Percentiles rank a stretch among this genome's conserved stretches.
phyloP scores from a whole-genome alignment of 768 basidiomycete species.

The Tephrocybe sp. region DNA sequence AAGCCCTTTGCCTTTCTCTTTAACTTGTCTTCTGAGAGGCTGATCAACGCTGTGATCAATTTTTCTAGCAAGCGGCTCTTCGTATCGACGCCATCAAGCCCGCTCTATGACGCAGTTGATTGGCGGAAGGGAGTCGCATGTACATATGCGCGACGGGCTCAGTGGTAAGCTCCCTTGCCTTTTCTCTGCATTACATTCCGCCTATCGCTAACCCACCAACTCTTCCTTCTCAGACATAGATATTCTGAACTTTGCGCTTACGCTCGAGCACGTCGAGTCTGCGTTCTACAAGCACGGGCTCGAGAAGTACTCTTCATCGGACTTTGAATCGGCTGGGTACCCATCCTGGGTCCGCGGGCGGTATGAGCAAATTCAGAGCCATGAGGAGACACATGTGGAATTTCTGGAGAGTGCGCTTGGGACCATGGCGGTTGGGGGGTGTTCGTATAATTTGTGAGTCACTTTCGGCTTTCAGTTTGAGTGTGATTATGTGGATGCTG shows the following conservation, averaged over 20 bases:
- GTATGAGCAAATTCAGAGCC: constrained; percentile 46
- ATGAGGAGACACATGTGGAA: constrained; percentile 51
- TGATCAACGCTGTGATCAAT: too few species aligned
- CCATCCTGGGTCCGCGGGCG: constrained; percentile 45
- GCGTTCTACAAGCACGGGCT: constrained; percentile 44
- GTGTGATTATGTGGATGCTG: background rate
- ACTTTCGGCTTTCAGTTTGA: background rate
- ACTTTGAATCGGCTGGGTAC: constrained; percentile 46
- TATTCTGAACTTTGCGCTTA: constrained; percentile 44
- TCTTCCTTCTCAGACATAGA: constrained; percentile 18
- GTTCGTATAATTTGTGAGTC: constrained; percentile 62
- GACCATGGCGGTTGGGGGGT: constrained; percentile 42
- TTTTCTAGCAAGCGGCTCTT: too few species aligned
- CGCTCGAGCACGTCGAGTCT: constrained; percentile 44
- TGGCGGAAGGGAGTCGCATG: too few species aligned
- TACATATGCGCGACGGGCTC: too few species aligned
- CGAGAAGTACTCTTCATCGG: constrained; percentile 35
- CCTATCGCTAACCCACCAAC: too few species aligned
- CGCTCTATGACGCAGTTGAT: too few species aligned
- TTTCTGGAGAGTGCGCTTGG: constrained; percentile 48
- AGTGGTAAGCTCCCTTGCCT: too few species aligned
- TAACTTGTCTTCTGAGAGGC: too few species aligned
- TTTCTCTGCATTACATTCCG: too few species aligned
- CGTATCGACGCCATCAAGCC: too few species aligned
- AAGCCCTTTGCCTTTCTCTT: too few species aligned